These are phyloP conservation scores for Suillus plorans DNA, from an alignment of 768 basidiomycete genomes.

Conservation along the genomic window DNA sequence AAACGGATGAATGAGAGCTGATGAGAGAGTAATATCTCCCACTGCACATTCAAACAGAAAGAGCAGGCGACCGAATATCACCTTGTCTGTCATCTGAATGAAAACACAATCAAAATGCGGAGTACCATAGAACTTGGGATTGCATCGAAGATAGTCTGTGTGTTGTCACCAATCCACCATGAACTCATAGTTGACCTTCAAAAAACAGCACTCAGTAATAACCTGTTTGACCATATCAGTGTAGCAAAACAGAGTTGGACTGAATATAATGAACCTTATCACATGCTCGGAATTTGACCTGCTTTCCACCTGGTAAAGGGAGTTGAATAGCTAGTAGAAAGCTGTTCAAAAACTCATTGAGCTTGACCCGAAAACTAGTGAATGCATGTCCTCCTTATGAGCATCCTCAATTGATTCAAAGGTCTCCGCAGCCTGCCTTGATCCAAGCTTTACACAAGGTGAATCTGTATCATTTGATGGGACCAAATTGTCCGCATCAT, in stretches of 20 bases:
- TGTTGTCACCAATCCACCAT: slow-evolving; percentile 27
- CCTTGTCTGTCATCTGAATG: slow-evolving; percentile 14
- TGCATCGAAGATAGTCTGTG: slow-evolving; percentile 29
- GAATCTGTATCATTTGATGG: neutral
- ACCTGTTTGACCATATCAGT: too few species aligned
- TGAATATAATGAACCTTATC: neutral
- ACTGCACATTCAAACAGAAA: slow-evolving; percentile 20
- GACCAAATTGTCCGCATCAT: neutral
- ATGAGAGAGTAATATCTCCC: neutral
- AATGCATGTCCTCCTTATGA: too few species aligned
- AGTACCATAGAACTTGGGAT: slow-evolving; percentile 26
- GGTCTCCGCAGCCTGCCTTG: too few species aligned
- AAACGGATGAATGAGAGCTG: slow-evolving; percentile 19
- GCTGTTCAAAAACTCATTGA: neutral
- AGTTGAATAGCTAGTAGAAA: too few species aligned
- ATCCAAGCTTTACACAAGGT: neutral
- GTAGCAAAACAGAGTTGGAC: neutral
- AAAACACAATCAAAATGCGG: slow-evolving; percentile 31
- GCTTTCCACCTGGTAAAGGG: too few species aligned
- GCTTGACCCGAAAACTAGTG: too few species aligned
- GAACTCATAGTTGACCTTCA: slow-evolving; percentile 29
- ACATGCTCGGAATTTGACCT: neutral
- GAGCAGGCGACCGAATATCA: slow-evolving; percentile 20
- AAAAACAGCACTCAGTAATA: slow-evolving; percentile 7
- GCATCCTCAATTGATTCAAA: too few species aligned